These are phyloP conservation scores for Clonostachys solani DNA, from an alignment of 2,329 filamentous ascomycete species.

Conservation along the genomic window DNA sequence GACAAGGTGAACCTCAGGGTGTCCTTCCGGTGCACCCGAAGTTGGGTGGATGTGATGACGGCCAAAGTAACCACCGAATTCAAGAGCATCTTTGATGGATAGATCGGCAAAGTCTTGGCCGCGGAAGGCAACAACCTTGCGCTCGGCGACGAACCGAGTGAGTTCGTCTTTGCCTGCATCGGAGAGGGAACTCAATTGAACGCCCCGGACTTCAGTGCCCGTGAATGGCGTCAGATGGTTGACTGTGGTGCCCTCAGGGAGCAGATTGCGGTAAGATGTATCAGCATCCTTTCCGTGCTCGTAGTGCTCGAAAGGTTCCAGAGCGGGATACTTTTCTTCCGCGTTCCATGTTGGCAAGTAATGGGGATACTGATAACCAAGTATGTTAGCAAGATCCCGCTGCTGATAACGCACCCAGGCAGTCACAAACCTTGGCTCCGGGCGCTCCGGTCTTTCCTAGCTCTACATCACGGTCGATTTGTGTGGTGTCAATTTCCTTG, in stretches of 20 bases:
- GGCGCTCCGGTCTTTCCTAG: constrained; percentile 16
- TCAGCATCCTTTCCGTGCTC: constrained; percentile 77
- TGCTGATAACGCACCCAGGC: neutral
- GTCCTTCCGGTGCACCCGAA: constrained; percentile 68
- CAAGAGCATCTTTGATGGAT: constrained; percentile 64
- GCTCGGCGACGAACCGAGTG: constrained; percentile 69
- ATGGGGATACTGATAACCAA: constrained; percentile 52
- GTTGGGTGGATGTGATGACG: constrained; percentile 80
- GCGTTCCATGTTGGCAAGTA: constrained; percentile 71
- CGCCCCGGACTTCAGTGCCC: constrained; percentile 65
- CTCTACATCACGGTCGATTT: constrained; percentile 17
- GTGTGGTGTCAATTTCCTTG: constrained; percentile 19
- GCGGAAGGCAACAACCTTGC: constrained; percentile 76
- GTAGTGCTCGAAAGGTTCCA: constrained; percentile 66
- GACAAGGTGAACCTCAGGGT: constrained; percentile 74
- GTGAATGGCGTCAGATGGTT: constrained; percentile 68
- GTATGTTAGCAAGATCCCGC: too few relatives aligned
- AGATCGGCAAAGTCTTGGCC: constrained; percentile 70
- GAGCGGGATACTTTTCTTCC: constrained; percentile 59
- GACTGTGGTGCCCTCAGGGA: constrained; percentile 46
- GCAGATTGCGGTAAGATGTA: constrained; percentile 61
- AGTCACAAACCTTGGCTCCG: constrained; percentile 15
- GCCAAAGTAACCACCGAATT: constrained; percentile 72
- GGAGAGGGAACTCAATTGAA: constrained; percentile 67
- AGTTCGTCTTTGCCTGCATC: constrained; percentile 72